These are phyloP conservation scores for Suhomyces chickasaworum DNA, from an alignment of 1,139 yeast species.

Conservation along the genomic window DNA sequence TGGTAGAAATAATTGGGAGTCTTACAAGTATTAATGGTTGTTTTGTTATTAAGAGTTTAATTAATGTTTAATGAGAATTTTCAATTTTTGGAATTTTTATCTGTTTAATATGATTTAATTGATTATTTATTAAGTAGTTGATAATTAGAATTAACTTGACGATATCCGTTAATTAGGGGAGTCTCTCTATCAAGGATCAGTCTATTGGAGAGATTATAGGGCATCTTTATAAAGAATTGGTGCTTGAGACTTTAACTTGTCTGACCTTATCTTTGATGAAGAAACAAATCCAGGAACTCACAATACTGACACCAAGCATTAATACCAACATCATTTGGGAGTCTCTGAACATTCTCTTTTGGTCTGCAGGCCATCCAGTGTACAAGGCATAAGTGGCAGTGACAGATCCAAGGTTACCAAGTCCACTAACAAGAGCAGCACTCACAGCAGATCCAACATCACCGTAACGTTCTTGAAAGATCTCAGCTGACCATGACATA, in stretches of 20 bases:
- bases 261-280: slow-evolving; percentile 27
- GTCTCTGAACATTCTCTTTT: slow-evolving; percentile 57
- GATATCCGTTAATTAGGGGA: too few species aligned
- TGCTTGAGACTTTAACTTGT: slow-evolving; percentile 8
- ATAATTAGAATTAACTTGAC: too few species aligned
- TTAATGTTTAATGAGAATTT: too few species aligned
- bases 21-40: too few species aligned
- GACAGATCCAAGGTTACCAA: slow-evolving; percentile 85
- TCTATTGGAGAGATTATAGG: too few species aligned
- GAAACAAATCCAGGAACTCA: slow-evolving; percentile 45
- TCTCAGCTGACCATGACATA: slow-evolving; percentile 86
- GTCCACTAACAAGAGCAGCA: slow-evolving; percentile 79
- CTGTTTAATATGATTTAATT: too few species aligned
- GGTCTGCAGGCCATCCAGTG: slow-evolving; percentile 85
- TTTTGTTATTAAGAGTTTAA: too few species aligned
- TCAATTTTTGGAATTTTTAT: too few species aligned
- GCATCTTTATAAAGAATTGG: too few species aligned
- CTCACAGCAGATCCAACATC: slow-evolving; percentile 85
- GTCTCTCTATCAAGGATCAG: too few species aligned
- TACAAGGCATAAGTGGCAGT: slow-evolving; percentile 84
- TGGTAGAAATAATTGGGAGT: too few species aligned
- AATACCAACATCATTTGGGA: slow-evolving; percentile 85
- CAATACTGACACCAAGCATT: slow-evolving; percentile 71
- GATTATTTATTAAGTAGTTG: too few species aligned
- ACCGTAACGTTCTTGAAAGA: slow-evolving; percentile 70